phyloP scores from a whole-genome alignment of 805 yeast species.

The Kazachstania bromeliacearum region DNA sequence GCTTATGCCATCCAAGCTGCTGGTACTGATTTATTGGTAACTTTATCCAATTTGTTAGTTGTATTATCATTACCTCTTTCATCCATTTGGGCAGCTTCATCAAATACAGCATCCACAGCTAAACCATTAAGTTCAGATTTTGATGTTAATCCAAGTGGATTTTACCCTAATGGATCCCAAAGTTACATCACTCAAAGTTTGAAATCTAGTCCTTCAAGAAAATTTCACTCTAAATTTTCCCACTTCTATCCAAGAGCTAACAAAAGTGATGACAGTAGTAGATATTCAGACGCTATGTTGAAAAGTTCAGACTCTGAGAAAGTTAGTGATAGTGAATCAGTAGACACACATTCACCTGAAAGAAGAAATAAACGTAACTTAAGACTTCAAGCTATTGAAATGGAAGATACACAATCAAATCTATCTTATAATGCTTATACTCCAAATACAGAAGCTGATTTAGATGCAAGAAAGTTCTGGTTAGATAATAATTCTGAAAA shows the following conservation, averaged over 20 bases:
- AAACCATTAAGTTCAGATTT: slow-evolving; percentile 28
- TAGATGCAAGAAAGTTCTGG: slow-evolving; percentile 31
- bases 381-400: background rate
- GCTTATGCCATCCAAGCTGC: slow-evolving; percentile 35
- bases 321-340: background rate
- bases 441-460: slow-evolving; percentile 30
- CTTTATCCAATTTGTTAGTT: slow-evolving; percentile 51
- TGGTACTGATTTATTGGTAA: slow-evolving; percentile 34
- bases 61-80: slow-evolving; percentile 72
- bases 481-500: slow-evolving; percentile 6
- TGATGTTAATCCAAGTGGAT: slow-evolving; percentile 13
- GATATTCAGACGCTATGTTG: background rate
- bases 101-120: slow-evolving; percentile 41
- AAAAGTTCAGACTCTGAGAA: background rate
- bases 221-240: background rate
- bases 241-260: background rate
- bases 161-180: slow-evolving; percentile 11
- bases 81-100: slow-evolving; percentile 78
- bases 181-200: slow-evolving; percentile 11
- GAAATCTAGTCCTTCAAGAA: background rate
- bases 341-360: background rate
- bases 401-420: background rate
- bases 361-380: background rate
- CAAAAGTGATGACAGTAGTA: background rate
- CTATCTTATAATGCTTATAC: slow-evolving; percentile 19